Base-by-base conservation (phyloP, 2,329 filamentous ascomycete species). In the Cladosporium colombiae region DNA sequence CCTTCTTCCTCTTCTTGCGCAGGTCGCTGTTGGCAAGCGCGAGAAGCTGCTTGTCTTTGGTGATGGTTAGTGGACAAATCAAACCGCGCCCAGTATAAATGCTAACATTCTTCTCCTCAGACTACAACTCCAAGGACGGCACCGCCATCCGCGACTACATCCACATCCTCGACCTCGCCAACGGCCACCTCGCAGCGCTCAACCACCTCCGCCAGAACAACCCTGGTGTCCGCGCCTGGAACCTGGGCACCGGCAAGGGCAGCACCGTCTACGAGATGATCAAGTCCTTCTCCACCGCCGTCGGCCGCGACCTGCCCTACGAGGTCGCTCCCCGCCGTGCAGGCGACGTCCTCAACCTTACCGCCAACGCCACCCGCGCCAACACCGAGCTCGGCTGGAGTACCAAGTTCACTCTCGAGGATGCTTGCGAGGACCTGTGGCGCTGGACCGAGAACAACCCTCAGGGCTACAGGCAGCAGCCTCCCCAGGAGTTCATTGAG, bases 131-230 rank as follows among this genome's bases (percentile, higher is more conserved):
- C 62, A 90, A 89, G 73, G 93, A 97, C 78, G 93, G 93, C 70
- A 97, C 93, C 62, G 92, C 92, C 69, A 97, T 97, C 78, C 91
- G 95, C 73, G 95, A 99, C 82, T 99, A 99, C 85, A 97, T 99
- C 79, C 93, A 97, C 83, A 92, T 97, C 66, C 85, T 96, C 69
- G 93, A 97, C 76, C 88, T 97, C 27, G 91, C 93, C 55, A 86
- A 86, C 69, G 93, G 93, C 68, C 93, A 97, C 79, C 83, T 97
- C 66, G 87, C 91, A 67, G 95, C 96, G 25, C 89, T 99, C 72
- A 93, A 95, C 82, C 92, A 96, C 82, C 89, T 97, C 60, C 90
- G 91, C 73, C 85, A 91, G 70, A 83, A 94, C 72, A 86, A 92
- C 74, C 94, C 95, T 21, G 95, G 95, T 65, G 91, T 97, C 71